These are phyloP conservation scores for Talaromyces sp. DNA, from an alignment of 2,329 filamentous ascomycete species.

Conservation along the genomic window DNA sequence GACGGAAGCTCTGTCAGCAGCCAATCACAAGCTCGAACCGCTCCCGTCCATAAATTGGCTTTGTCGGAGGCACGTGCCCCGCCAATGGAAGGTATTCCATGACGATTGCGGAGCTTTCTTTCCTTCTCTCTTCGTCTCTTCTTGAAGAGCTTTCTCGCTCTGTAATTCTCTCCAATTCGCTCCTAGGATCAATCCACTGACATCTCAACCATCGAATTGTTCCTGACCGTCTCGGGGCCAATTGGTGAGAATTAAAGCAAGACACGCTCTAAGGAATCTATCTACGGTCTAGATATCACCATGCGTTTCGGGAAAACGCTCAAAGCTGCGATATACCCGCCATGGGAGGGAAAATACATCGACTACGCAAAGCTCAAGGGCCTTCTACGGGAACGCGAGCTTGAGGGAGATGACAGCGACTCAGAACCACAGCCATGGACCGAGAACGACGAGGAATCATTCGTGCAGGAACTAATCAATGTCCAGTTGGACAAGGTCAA, in stretches of 20 bases:
- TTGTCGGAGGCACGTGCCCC: constrained; percentile 13
- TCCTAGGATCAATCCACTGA: background rate
- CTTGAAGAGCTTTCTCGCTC: background rate
- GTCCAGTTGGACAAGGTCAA: constrained; percentile 93
- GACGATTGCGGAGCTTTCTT: constrained; percentile 12
- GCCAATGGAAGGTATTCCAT: background rate
- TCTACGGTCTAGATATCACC: constrained; percentile 24
- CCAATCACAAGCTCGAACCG: constrained; percentile 6
- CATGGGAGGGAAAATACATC: constrained; percentile 92
- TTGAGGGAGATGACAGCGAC: constrained; percentile 43
- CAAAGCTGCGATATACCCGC: constrained; percentile 70
- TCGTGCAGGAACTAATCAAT: constrained; percentile 93
- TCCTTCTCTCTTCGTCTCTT: background rate
- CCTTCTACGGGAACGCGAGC: constrained; percentile 73
- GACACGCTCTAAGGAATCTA: background rate
- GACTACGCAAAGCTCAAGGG: constrained; percentile 92
- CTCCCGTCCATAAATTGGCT: constrained; percentile 1
- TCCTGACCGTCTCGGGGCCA: background rate
- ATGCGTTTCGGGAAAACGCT: constrained; percentile 97
- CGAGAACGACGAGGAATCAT: constrained; percentile 85
- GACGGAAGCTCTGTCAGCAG: background rate
- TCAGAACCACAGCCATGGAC: constrained; percentile 71
- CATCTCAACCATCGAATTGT: background rate
- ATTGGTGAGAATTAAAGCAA: background rate
- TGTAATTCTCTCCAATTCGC: background rate